Evolutionary conservation across 257 asterid genomes (phyloP).

Genomic region (Przewalskia tangutica): DNA sequence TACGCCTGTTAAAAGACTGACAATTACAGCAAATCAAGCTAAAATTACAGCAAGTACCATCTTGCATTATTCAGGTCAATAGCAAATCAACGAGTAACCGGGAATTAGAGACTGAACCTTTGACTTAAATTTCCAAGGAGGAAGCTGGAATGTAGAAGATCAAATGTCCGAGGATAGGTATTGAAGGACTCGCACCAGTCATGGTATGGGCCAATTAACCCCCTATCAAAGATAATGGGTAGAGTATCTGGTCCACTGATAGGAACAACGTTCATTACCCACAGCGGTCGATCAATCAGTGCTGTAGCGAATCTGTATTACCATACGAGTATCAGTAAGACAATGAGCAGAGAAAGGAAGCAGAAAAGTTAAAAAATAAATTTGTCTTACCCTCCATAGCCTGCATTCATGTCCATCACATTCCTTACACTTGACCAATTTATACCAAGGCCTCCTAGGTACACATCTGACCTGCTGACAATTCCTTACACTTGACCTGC

Average conservation of each 20-base stretch:
- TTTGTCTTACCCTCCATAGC: slow-evolving; percentile 80
- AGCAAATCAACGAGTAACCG: background rate
- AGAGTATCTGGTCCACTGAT: slow-evolving; percentile 61
- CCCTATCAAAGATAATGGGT: slow-evolving; percentile 70
- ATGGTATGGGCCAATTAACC: slow-evolving; percentile 84
- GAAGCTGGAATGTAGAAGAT: slow-evolving; percentile 85
- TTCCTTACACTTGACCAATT: slow-evolving; percentile 74
- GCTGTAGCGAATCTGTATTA: slow-evolving; percentile 81
- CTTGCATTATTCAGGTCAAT: background rate
- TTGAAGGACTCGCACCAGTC: slow-evolving; percentile 96
- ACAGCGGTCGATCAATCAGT: slow-evolving; percentile 43
- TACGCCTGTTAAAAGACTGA: background rate
- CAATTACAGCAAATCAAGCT: background rate
- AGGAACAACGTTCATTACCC: slow-evolving; percentile 95
- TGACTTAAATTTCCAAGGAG: slow-evolving; percentile 55
- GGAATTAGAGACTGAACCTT: slow-evolving; percentile 37
- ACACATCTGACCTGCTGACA: too few species aligned
- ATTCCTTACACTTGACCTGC: too few species aligned
- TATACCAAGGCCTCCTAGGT: slow-evolving; percentile 52
- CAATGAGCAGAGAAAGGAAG: background rate
- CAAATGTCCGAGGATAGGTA: slow-evolving; percentile 86
- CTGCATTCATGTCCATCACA: slow-evolving; percentile 93
- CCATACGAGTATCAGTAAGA: background rate
- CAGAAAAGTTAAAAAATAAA: background rate
- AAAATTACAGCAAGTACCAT: background rate